Evolutionary conservation across 2,329 filamentous ascomycete species (phyloP).

Genomic region (Claviceps arundinis): DNA sequence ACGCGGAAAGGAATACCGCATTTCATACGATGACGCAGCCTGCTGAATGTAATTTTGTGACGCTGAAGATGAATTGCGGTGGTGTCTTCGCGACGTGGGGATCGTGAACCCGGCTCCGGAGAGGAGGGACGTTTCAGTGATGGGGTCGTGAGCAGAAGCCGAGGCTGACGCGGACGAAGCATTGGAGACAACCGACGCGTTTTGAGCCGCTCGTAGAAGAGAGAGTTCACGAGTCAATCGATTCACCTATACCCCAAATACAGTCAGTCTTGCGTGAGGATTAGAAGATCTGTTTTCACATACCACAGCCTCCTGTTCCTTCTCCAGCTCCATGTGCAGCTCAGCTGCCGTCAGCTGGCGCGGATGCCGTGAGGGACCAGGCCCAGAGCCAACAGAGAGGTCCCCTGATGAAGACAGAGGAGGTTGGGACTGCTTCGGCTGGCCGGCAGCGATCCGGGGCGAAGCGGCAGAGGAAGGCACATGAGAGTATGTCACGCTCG

Average conservation of each 20-base stretch:
- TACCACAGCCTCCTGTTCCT: constrained; percentile 90
- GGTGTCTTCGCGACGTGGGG: constrained; percentile 39
- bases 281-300: constrained; percentile 15
- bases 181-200: constrained; percentile 53
- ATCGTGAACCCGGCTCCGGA: constrained; percentile 46
- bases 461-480: constrained; percentile 20
- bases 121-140: constrained; percentile 37
- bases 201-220: constrained; percentile 60
- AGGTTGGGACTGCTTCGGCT: constrained; percentile 18
- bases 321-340: constrained; percentile 78
- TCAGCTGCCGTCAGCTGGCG: constrained; percentile 79
- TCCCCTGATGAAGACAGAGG: constrained; percentile 18
- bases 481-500: constrained; percentile 12
- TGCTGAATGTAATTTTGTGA: constrained; percentile 35
- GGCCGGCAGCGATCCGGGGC: constrained; percentile 8
- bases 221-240: constrained; percentile 81
- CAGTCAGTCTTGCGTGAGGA: too few species aligned
- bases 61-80: constrained; percentile 45
- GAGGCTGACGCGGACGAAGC: constrained; percentile 47
- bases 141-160: constrained; percentile 34
- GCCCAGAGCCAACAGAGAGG: constrained; percentile 38
- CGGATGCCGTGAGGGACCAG: constrained; percentile 72
- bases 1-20: constrained; percentile 30
- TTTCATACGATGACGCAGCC: constrained; percentile 23
- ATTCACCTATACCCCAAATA: constrained; percentile 52